Evolutionary conservation across 2,329 filamentous ascomycete species (phyloP).

Genomic region (Claviceps sp.): DNA sequence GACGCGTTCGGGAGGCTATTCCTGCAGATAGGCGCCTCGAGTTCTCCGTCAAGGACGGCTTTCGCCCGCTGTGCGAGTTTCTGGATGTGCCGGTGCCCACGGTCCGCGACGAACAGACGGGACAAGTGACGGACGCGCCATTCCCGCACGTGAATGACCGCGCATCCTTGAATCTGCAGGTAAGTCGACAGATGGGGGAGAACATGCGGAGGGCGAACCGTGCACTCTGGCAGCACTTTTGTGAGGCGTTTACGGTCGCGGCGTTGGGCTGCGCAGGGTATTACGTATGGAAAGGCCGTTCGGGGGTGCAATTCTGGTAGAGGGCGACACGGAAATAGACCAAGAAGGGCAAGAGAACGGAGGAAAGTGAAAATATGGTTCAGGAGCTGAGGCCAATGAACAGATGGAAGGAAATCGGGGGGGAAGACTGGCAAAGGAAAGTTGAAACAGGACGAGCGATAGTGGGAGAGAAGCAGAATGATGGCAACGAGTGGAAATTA

Average conservation of each 20-base stretch:
- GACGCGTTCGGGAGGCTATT: slow-evolving; percentile 21
- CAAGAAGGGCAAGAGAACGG: no score
- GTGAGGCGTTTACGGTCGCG: slow-evolving; percentile 13
- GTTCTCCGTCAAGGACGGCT: slow-evolving; percentile 25
- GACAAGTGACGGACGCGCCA: slow-evolving; percentile 17
- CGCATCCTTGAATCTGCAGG: slow-evolving; percentile 10
- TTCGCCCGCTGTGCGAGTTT: slow-evolving; percentile 27
- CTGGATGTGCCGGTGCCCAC: slow-evolving; percentile 24
- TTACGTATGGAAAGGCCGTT: slow-evolving; percentile 15
- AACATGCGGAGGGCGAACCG: slow-evolving; percentile 11
- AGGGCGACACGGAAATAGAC: no score
- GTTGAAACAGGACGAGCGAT: no score
- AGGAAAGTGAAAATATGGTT: no score
- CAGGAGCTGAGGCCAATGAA: no score
- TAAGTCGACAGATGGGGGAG: background rate
- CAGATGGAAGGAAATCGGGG: no score
- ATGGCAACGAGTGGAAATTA: no score
- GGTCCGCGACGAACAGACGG: slow-evolving; percentile 17
- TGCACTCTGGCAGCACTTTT: slow-evolving; percentile 13
- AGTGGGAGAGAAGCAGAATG: no score
- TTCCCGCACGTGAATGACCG: slow-evolving; percentile 22
- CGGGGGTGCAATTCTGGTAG: slow-evolving; percentile 8
- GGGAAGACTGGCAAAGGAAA: no score
- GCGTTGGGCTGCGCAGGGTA: slow-evolving; percentile 17
- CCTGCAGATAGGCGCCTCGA: slow-evolving; percentile 22